A percentile compares a stretch with the other conserved stretches of the same genome.
Evolutionary conservation across 164 flowering plant genomes (phyloP).

Genomic region (Tetracentron sinense): DNA sequence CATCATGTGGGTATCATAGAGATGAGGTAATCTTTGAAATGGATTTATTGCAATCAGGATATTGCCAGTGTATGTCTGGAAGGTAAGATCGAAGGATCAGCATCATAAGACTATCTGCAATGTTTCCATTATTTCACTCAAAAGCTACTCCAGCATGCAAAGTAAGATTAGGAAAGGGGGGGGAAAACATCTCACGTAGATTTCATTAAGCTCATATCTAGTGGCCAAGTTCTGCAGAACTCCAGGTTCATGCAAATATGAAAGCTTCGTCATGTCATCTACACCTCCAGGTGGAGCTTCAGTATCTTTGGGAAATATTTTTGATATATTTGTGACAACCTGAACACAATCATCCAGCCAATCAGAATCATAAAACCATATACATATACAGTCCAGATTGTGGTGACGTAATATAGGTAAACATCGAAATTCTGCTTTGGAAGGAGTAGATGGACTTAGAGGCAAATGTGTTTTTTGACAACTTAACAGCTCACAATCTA

Average conservation of each 20-base stretch:
- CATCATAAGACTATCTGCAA: background rate
- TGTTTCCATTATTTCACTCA: background rate
- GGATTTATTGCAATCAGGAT: constrained; percentile 95
- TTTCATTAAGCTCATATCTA: constrained; percentile 97
- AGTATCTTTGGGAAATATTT: constrained; percentile 85
- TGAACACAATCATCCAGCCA: constrained; percentile 26
- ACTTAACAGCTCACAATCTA: background rate
- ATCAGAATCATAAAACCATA: background rate
- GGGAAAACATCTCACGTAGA: constrained; percentile 60
- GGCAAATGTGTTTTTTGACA: background rate
- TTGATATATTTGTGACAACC: constrained; percentile 72
- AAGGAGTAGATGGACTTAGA: background rate
- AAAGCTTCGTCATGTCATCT: constrained; percentile 99
- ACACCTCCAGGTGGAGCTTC: constrained; percentile 98
- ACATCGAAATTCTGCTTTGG: background rate
- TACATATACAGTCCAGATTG: background rate
- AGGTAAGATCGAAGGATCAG: constrained; percentile 6
- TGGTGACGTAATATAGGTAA: background rate
- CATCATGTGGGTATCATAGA: constrained; percentile 99
- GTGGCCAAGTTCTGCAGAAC: constrained; percentile 84
- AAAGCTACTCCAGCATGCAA: constrained; percentile 2
- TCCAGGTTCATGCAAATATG: constrained; percentile 99
- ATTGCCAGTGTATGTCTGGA: constrained; percentile 96
- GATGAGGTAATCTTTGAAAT: constrained; percentile 96
- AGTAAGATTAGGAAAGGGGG: background rate